A percentile compares a stretch with the other conserved stretches of the same genome.
These are phyloP conservation scores for Decorospora gaudefroyi DNA, from an alignment of 2,329 filamentous ascomycete genomes.

Conservation along the genomic window DNA sequence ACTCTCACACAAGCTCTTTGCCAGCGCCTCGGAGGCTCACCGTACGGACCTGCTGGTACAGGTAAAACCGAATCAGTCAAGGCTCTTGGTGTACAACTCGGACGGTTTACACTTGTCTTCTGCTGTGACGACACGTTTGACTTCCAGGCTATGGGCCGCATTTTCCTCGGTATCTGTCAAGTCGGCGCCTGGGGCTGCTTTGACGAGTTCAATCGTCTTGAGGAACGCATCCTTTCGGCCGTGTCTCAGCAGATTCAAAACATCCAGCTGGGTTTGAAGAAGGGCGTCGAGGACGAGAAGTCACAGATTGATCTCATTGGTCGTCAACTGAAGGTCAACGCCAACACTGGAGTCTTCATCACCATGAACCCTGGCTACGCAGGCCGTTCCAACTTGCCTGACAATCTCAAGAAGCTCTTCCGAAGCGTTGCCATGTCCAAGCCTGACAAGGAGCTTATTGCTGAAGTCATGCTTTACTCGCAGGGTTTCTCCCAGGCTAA, in stretches of 20 bases:
- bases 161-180: constrained; percentile 98
- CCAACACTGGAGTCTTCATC: constrained; percentile 97
- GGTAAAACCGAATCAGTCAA: constrained; percentile 99
- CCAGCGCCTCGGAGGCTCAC: constrained; percentile 92
- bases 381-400: constrained; percentile 93
- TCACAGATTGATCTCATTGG: constrained; percentile 93
- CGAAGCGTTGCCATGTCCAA: constrained; percentile 99
- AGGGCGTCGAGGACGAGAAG: constrained; percentile 77
- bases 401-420: constrained; percentile 99
- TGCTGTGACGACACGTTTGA: constrained; percentile 99
- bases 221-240: constrained; percentile 95
- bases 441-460: constrained; percentile 98
- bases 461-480: constrained; percentile 99
- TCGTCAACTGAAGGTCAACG: constrained; percentile 84
- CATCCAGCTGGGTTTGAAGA: constrained; percentile 93
- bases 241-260: constrained; percentile 99
- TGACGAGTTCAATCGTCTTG: constrained; percentile 98
- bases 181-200: constrained; percentile 99
- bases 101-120: constrained; percentile 97
- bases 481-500: constrained; percentile 98
- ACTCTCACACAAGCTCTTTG: constrained; percentile 95
- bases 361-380: constrained; percentile 99
- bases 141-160: constrained; percentile 99
- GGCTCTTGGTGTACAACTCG: constrained; percentile 91
- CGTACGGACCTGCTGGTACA: constrained; percentile 95